These are phyloP conservation scores for Monosporascus sp. DNA, from an alignment of 2,329 filamentous ascomycete genomes.

Conservation along the genomic window DNA sequence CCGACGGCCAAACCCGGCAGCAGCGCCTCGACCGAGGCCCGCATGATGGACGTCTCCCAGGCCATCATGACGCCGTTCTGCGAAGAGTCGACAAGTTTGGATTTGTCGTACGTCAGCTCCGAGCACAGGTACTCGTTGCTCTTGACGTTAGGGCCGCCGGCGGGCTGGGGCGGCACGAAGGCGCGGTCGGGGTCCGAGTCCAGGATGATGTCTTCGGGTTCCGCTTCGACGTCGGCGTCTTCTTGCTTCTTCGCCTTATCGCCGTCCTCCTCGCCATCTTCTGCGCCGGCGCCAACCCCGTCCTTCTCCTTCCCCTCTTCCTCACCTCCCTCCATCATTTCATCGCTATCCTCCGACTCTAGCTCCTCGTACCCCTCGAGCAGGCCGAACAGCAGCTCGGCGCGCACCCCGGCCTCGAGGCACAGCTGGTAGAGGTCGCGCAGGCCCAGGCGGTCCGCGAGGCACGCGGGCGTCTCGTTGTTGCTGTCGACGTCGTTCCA, in stretches of 20 bases:
- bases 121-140: constrained; percentile 66
- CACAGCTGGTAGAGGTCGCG: constrained; percentile 71
- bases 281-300: constrained; percentile 14
- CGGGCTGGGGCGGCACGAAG: constrained; percentile 30
- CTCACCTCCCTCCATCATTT: constrained; percentile 34
- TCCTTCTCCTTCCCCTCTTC: constrained; percentile 27
- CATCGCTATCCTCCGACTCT: constrained; percentile 47
- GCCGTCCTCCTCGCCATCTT: constrained; percentile 26
- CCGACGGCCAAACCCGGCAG: constrained; percentile 40
- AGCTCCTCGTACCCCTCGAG: constrained; percentile 78
- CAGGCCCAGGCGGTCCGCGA: constrained; percentile 67
- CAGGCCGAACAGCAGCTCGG: constrained; percentile 78
- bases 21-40: constrained; percentile 64
- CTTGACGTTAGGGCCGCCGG: constrained; percentile 44
- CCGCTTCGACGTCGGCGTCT: constrained; percentile 12
- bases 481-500: constrained; percentile 92
- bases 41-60: constrained; percentile 87
- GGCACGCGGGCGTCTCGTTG: constrained; percentile 86
- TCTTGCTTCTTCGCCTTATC: constrained; percentile 10
- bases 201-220: constrained; percentile 17
- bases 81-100: constrained; percentile 66
- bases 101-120: constrained; percentile 56
- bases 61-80: constrained; percentile 91
- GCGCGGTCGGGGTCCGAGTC: constrained; percentile 21
- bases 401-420: constrained; percentile 84